Evolutionary conservation across 371 early-diverging fungal species (phyloP).

Genomic region (Nematocida sp.): DNA sequence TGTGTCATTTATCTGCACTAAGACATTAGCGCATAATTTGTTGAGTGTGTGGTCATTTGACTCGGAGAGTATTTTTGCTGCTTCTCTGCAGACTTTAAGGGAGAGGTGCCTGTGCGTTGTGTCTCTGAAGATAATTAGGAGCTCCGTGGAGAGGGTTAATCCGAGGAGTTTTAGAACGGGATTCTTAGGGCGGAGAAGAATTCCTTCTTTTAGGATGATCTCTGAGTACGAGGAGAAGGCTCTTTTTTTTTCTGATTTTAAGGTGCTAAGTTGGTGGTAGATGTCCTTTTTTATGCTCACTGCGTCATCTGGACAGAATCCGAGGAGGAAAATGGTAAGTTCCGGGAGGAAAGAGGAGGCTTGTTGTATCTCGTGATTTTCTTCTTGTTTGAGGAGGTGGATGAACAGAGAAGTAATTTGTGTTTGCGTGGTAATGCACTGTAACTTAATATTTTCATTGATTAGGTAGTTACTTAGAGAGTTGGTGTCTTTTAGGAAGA

Average conservation of each 20-base stretch:
- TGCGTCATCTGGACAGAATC: constrained; percentile 52
- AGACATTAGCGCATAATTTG: constrained; percentile 52
- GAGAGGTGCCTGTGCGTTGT: constrained; percentile 51
- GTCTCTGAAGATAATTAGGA: constrained; percentile 51
- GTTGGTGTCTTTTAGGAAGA: constrained; percentile 32
- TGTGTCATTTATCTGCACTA: constrained; percentile 56
- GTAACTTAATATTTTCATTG: constrained; percentile 54
- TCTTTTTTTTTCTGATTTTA: constrained; percentile 48
- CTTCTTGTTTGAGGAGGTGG: constrained; percentile 7
- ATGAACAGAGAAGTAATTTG: constrained; percentile 47
- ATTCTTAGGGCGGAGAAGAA: constrained; percentile 49
- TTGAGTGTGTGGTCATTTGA: constrained; percentile 50
- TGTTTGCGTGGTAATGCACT: constrained; percentile 54
- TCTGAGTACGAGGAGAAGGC: constrained; percentile 51
- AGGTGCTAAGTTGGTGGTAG: constrained; percentile 48
- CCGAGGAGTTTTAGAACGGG: constrained; percentile 45
- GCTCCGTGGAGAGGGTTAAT: constrained; percentile 48
- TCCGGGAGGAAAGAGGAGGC: constrained; percentile 45
- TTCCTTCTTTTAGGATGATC: constrained; percentile 49
- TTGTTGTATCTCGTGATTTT: constrained; percentile 10
- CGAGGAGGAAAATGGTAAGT: constrained; percentile 49
- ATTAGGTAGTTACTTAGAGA: constrained; percentile 10
- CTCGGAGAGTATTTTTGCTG: constrained; percentile 33
- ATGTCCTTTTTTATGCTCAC: constrained; percentile 52
- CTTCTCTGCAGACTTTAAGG: constrained; percentile 46